Percentiles rank a stretch among this genome's conserved stretches.
Evolutionary conservation across 1,284 basidiomycete genomes (phyloP).

Genomic region (Leccinum pachyderme): DNA sequence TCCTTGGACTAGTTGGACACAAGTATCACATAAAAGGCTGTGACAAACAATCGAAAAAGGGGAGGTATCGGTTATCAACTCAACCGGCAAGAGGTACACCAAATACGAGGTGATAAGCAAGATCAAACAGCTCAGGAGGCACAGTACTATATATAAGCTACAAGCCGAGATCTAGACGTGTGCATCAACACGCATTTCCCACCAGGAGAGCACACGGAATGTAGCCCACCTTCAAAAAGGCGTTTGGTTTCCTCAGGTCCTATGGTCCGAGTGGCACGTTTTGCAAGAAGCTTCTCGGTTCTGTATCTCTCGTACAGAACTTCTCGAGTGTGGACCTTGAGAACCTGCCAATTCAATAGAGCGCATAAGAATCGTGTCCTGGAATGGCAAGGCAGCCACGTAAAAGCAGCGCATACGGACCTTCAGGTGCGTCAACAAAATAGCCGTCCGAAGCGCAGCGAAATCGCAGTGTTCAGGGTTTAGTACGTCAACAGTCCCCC

Average conservation of each 20-base stretch:
- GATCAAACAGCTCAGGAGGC: constrained; percentile 16
- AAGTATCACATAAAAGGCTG: constrained; percentile 19
- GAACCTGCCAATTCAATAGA: constrained; percentile 49
- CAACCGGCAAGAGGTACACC: constrained; percentile 8
- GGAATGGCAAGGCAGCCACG: constrained; percentile 12
- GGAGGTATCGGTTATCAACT: constrained; percentile 5
- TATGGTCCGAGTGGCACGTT: constrained; percentile 74
- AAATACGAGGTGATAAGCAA: constrained; percentile 24
- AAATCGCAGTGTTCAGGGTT: constrained; percentile 82
- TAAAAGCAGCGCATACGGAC: constrained; percentile 39
- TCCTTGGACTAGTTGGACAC: constrained; percentile 9
- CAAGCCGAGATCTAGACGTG: constrained; percentile 39
- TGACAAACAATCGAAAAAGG: constrained; percentile 7
- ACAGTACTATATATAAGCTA: constrained; percentile 30
- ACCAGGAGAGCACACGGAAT: constrained; percentile 18
- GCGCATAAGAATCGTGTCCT: constrained; percentile 14
- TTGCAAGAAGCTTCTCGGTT: constrained; percentile 80
- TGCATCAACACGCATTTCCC: constrained; percentile 23
- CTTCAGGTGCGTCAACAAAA: constrained; percentile 78
- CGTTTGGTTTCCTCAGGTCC: constrained; percentile 68
- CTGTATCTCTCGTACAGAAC: constrained; percentile 82
- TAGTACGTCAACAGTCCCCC: constrained; percentile 82
- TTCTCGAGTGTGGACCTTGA: constrained; percentile 77
- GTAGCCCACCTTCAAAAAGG: constrained; percentile 61
- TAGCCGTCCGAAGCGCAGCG: constrained; percentile 72